Evolutionary conservation across 176 grass and related monocot genomes (phyloP).

Genomic region (Chrysopogon serrulatus): DNA sequence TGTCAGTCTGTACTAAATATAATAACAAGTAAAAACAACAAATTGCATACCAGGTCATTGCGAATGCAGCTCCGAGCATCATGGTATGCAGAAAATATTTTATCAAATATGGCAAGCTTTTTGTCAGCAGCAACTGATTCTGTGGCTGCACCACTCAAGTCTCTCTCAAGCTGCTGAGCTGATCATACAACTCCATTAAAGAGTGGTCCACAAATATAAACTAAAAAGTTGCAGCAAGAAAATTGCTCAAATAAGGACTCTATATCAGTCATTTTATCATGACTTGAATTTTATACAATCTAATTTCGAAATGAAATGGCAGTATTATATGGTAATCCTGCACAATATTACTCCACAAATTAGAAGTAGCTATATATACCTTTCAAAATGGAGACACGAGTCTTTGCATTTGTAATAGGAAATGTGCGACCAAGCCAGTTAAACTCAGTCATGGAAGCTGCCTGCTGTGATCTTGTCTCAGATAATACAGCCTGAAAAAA

Average conservation of each 20-base stretch:
- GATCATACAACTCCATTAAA: constrained; percentile 61
- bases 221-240: constrained; percentile 1
- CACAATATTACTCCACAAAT: not conserved
- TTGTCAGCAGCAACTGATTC: constrained; percentile 82
- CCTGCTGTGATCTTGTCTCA: constrained; percentile 92
- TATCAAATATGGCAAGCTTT: constrained; percentile 90
- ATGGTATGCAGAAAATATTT: constrained; percentile 97
- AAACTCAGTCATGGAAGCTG: constrained; percentile 94
- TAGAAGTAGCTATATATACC: constrained; percentile 46
- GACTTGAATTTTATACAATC: not conserved
- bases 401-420: constrained; percentile 92
- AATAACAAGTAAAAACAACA: not conserved
- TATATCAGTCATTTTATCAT: not conserved
- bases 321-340: not conserved
- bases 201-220: constrained; percentile 28
- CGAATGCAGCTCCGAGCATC: constrained; percentile 95
- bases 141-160: constrained; percentile 53
- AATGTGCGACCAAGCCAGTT: constrained; percentile 85
- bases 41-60: constrained; percentile 78
- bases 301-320: not conserved
- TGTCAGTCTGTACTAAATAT: not conserved
- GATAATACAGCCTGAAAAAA: constrained; percentile 93
- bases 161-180: constrained; percentile 99
- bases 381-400: constrained; percentile 95
- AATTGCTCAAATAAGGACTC: not conserved